phyloP scores from a whole-genome alignment of 805 yeast genomes.

The Kodamaea jinghongensis region DNA sequence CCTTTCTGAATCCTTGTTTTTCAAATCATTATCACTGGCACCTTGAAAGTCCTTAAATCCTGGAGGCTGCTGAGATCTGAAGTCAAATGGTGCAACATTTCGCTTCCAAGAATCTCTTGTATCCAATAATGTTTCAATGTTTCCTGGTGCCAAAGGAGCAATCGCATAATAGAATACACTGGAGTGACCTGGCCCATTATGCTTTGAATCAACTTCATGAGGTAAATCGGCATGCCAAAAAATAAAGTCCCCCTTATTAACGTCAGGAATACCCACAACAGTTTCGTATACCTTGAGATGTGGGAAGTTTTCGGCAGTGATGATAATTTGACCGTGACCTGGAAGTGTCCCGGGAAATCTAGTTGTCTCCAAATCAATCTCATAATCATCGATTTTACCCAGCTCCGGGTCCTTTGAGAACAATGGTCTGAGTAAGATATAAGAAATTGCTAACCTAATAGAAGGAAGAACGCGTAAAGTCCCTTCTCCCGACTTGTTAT shows the following conservation, averaged over 20 bases:
- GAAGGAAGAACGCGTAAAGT: slow-evolving; percentile 37
- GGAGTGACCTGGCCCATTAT: slow-evolving; percentile 32
- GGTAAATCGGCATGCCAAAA: slow-evolving; percentile 44
- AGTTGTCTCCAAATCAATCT: slow-evolving; percentile 28
- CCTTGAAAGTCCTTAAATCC: slow-evolving; percentile 19
- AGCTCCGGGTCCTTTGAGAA: slow-evolving; percentile 20
- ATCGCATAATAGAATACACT: slow-evolving; percentile 39
- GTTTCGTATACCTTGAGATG: slow-evolving; percentile 29
- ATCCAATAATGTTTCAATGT: slow-evolving; percentile 16
- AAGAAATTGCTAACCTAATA: slow-evolving; percentile 36
- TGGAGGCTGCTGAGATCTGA: slow-evolving; percentile 15
- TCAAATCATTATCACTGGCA: slow-evolving; percentile 15
- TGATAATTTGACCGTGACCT: slow-evolving; percentile 34
- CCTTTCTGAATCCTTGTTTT: slow-evolving; percentile 19
- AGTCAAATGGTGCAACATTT: slow-evolving; percentile 15
- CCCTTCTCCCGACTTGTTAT: slow-evolving; percentile 37
- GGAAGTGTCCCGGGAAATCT: slow-evolving; percentile 40
- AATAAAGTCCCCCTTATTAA: slow-evolving; percentile 42
- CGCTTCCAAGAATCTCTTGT: slow-evolving; percentile 13
- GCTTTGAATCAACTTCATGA: slow-evolving; percentile 40
- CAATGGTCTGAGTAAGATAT: slow-evolving; percentile 40
- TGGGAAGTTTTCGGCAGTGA: slow-evolving; percentile 28
- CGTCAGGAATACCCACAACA: slow-evolving; percentile 36
- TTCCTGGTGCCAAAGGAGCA: slow-evolving; percentile 28
- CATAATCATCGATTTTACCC: slow-evolving; percentile 19